Evolutionary conservation across 1,139 yeast genomes (phyloP).

Genomic region (Debaryomyces psychrophilus): DNA sequence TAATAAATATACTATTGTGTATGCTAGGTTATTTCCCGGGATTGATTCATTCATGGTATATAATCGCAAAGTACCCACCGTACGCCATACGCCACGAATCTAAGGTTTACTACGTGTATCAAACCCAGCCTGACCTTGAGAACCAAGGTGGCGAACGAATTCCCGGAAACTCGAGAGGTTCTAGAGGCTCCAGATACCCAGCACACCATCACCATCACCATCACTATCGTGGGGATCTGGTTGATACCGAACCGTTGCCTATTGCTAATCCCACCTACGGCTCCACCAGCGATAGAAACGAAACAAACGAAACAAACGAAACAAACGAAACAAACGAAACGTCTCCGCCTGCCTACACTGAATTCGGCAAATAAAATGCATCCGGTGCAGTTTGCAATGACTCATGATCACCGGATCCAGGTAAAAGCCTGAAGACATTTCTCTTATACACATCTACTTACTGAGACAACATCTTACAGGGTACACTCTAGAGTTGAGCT

Average conservation of each 20-base stretch:
- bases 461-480: background rate
- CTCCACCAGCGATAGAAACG: conserved; percentile 19
- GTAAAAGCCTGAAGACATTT: background rate
- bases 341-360: conserved; percentile 44
- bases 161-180: conserved; percentile 1
- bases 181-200: conserved; percentile 4
- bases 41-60: conserved; percentile 67
- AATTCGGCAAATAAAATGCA: conserved; percentile 16
- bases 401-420: background rate
- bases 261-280: conserved; percentile 27
- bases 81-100: conserved; percentile 26
- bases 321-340: conserved; percentile 9
- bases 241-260: conserved; percentile 16
- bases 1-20: conserved; percentile 61
- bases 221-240: conserved; percentile 18
- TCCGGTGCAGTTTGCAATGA: background rate
- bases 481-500: background rate
- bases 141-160: conserved; percentile 20
- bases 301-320: conserved; percentile 12
- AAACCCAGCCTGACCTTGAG: conserved; percentile 35
- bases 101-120: conserved; percentile 34
- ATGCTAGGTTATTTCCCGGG: conserved; percentile 71
- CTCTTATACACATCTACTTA: background rate
- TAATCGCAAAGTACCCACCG: conserved; percentile 53
- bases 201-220: conserved; percentile 22